Evolutionary conservation across 2,329 filamentous ascomycete species (phyloP), one percentile per base, ranked within the genome.

Genomic region (Cytospora leucostoma): DNA sequence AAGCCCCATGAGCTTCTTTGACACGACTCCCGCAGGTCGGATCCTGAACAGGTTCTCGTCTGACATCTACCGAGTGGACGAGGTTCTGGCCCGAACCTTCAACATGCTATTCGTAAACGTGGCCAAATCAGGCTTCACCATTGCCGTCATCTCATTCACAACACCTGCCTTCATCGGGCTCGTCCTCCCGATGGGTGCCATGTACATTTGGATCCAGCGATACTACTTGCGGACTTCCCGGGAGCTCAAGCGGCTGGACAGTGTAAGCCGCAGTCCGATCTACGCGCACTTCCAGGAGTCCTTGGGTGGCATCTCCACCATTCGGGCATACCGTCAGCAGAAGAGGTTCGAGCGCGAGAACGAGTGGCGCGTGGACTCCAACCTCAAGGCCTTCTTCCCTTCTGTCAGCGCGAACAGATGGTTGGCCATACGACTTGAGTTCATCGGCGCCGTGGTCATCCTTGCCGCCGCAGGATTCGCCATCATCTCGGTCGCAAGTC

Each of bases 231-330:
- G 93, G 67, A 97, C 95, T 15, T 99, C 95, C 64, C 90, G 96
- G 67, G 96, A 99, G 79, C 84, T 99, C 68, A 99, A 99, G 82
- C 86, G 95, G 68, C 83, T 99, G 64, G 95, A 99, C 77, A 97
- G 93, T 74, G 90, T 98, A 69, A 97, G 90, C 74, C 89, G 93
- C 71, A 97, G 93, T 75, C 96, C 96, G 33, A 96, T 99, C 71
- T 99, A 93, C 75, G 95, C 95, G 7, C 96, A 99, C 76, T 99
- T 99, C 79, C 95, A 99, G 74, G 96, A 99, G 78, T 96, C 93
- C 1, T 85, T 99, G 11, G 94, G 92, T 66, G 95, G 95, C 51
- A 90, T 97, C 73, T 92, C 91, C 65, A 99, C 95, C 12, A 98
- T 99, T 72, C 90, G 96, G 68, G 96, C 95, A 40, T 99, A 96